phyloP scores from a whole-genome alignment of 106 monocot genomes.

The Acorus calamus region DNA sequence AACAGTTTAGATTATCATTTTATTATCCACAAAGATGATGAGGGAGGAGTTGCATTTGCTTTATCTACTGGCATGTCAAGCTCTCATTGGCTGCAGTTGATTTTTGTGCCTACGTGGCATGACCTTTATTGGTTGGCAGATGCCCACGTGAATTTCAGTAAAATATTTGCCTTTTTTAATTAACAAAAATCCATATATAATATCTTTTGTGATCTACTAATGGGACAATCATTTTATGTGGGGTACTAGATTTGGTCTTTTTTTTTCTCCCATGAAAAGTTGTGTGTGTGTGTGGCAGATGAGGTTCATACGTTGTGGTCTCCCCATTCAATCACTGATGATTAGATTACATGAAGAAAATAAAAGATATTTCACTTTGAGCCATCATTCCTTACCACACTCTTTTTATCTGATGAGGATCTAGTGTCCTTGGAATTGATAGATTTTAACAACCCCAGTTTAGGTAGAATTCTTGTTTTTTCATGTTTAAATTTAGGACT shows the following conservation, averaged over 20 bases:
- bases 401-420: too few species aligned
- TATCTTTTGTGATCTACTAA: not conserved
- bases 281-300: conserved; percentile 21
- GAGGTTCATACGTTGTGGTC: conserved; percentile 27
- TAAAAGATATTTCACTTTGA: too few species aligned
- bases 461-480: too few species aligned
- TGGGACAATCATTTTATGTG: not conserved
- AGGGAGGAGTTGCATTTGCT: not conserved
- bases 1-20: too few species aligned
- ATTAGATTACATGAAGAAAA: not conserved
- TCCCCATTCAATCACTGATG: conserved; percentile 27
- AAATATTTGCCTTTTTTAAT: not conserved
- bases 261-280: too few species aligned
- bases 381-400: too few species aligned
- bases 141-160: conserved; percentile 22
- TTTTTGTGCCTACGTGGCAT: conserved; percentile 25
- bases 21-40: too few species aligned
- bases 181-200: not conserved
- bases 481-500: too few species aligned
- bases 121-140: conserved; percentile 8
- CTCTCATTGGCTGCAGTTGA: conserved; percentile 20
- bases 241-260: conserved; percentile 4
- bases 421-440: too few species aligned
- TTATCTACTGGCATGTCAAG: conserved; percentile 24
- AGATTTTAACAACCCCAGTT: too few species aligned